These are phyloP conservation scores for Aspergillus coremiiformis DNA, from an alignment of 495 filamentous ascomycete genomes.

Conservation along the genomic window DNA sequence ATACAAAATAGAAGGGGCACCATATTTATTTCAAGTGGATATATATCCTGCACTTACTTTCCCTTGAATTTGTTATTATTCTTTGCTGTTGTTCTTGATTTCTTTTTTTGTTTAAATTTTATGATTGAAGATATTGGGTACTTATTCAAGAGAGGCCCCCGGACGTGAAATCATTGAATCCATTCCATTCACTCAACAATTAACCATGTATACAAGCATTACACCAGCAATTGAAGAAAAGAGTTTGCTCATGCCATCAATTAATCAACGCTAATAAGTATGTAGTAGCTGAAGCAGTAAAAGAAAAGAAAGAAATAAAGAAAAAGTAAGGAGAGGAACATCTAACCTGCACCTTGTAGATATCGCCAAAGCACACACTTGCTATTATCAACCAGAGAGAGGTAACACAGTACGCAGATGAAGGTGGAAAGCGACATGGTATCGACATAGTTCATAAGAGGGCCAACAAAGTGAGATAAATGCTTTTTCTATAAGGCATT, in stretches of 20 bases:
- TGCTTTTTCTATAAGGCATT: neutral
- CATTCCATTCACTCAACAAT: neutral
- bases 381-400: neutral
- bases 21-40: neutral
- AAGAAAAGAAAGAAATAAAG: too few species aligned
- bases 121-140: too few species aligned
- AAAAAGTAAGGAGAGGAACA: neutral
- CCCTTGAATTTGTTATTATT: neutral
- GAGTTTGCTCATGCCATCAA: neutral
- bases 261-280: neutral
- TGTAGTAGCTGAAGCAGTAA: neutral
- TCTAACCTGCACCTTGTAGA: neutral
- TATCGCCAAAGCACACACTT: neutral
- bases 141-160: too few species aligned
- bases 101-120: too few species aligned
- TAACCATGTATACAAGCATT: slow-evolving; percentile 14
- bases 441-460: neutral
- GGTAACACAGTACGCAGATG: neutral
- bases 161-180: too few species aligned
- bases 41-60: neutral
- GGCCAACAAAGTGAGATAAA: neutral
- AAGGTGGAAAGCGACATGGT: neutral
- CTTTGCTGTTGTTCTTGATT: neutral
- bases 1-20: neutral
- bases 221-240: slow-evolving; percentile 8